Percentiles rank a stretch among this genome's conserved stretches.
Evolutionary conservation across 2,329 filamentous ascomycete species (phyloP).

Genomic region (Thelonectria rubi): DNA sequence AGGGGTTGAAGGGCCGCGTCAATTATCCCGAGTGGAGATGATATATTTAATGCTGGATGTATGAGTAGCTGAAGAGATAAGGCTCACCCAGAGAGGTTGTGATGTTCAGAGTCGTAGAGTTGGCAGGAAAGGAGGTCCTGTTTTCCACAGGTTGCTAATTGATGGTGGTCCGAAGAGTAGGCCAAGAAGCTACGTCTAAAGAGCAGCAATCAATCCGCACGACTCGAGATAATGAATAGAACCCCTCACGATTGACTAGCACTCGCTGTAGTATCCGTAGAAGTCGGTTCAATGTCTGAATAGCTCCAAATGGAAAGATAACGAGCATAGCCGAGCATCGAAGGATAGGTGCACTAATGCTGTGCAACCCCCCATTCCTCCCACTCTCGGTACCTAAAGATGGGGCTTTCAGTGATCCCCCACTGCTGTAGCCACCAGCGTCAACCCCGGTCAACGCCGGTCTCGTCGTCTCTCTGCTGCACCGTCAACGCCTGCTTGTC

Average conservation of each 20-base stretch:
- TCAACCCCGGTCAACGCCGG: background rate
- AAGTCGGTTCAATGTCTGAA: background rate
- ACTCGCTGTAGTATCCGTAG: background rate
- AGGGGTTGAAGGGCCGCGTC: too few relatives aligned
- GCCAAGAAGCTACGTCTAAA: background rate
- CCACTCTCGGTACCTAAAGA: background rate
- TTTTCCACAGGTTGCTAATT: background rate
- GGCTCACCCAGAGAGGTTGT: too few relatives aligned
- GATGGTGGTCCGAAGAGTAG: background rate
- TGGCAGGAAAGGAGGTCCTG: too few relatives aligned
- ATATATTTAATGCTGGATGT: too few relatives aligned
- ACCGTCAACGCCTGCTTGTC: background rate
- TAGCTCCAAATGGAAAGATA: background rate
- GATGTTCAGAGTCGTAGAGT: too few relatives aligned
- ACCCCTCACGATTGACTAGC: background rate
- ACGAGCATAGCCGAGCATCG: background rate
- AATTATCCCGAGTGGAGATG: too few relatives aligned
- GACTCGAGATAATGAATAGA: background rate
- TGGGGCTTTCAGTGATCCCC: background rate
- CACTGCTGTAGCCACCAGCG: background rate
- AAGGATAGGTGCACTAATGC: background rate
- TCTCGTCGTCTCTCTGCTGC: background rate
- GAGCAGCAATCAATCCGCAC: background rate
- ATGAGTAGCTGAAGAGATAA: too few relatives aligned
- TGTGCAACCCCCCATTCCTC: background rate